Evolutionary conservation across 73 alveolate species (phyloP), one percentile per base, ranked within the genome.

Genomic region (Tetrahymena elliotti): DNA sequence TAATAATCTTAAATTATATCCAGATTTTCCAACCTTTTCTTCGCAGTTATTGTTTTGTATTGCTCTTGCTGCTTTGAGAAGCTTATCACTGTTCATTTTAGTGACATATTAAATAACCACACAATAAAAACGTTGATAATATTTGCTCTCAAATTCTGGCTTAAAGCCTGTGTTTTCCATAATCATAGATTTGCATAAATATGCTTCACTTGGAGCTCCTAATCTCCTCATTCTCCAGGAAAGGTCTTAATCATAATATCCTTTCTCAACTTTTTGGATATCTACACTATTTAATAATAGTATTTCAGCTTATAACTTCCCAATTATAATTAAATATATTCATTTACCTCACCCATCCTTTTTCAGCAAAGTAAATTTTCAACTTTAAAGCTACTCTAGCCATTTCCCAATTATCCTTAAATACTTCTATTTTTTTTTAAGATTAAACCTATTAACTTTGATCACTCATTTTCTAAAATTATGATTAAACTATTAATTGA

Each of bases 141-240:
- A 27, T 33, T 97, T 96, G 93, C 95, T 38, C 83, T 83, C 84
- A 54, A 41, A 95, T 38, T 93, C 93, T 9, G 93, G 96, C n/a
- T 94, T 94, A 53, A 84, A 97, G 18, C 92, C 96, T 31, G 96
- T 94, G 93, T 97, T 97, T 92, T 95, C 96, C 98, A 97, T 95
- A 13, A 97, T 84, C 34, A 97, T 96, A 12, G 99, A 97, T 93
- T 97, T 97, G 97, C 98, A 95, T 52, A 97, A 68, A 95, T 93
- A 52, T 37, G 93, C 95, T n/a, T 96, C 93, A 3, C 96, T 52
- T 16, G 98, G 97, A 31, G 98, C 99, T 92, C 93, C 88, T 27
- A 97, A 93, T 93, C 83, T 68, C n/a, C 94, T 93, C 40, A 53
- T 27, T 41, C 99, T 84, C 93, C 94, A 22, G 10, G 88, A 68